Percentiles rank a stretch among this genome's conserved stretches.
These are phyloP conservation scores for Pyrenochaeta sp. DNA, from an alignment of 2,329 filamentous ascomycete species.

Conservation along the genomic window DNA sequence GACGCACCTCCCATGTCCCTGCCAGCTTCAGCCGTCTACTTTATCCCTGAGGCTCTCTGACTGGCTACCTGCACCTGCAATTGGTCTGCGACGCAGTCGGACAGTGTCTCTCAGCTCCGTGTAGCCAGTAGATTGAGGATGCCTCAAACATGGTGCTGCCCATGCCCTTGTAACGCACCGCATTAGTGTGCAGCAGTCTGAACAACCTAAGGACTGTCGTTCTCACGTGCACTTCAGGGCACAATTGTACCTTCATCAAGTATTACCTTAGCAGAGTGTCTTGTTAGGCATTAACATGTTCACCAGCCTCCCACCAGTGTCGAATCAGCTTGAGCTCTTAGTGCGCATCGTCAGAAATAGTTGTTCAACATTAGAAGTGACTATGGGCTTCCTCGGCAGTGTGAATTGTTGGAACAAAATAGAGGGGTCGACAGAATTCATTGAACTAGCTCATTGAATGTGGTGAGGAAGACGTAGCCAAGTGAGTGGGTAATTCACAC, in stretches of 20 bases:
- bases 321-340: too few relatives aligned
- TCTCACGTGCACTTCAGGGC: not conserved
- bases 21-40: conserved; percentile 14
- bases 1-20: conserved; percentile 22
- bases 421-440: too few relatives aligned
- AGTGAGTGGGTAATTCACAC: too few relatives aligned
- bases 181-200: not conserved
- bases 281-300: too few relatives aligned
- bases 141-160: not conserved
- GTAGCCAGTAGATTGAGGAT: not conserved
- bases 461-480: too few relatives aligned
- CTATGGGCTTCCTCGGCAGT: too few relatives aligned
- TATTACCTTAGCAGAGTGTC: too few relatives aligned
- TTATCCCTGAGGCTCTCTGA: not conserved
- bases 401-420: too few relatives aligned
- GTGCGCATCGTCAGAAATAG: too few relatives aligned
- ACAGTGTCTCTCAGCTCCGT: not conserved
- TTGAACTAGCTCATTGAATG: too few relatives aligned
- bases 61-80: not conserved
- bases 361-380: too few relatives aligned
- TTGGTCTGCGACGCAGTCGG: not conserved
- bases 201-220: not conserved
- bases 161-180: not conserved
- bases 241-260: not conserved
- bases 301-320: too few relatives aligned